phyloP scores from a whole-genome alignment of 495 filamentous ascomycete species.

The Letharia columbiana region DNA sequence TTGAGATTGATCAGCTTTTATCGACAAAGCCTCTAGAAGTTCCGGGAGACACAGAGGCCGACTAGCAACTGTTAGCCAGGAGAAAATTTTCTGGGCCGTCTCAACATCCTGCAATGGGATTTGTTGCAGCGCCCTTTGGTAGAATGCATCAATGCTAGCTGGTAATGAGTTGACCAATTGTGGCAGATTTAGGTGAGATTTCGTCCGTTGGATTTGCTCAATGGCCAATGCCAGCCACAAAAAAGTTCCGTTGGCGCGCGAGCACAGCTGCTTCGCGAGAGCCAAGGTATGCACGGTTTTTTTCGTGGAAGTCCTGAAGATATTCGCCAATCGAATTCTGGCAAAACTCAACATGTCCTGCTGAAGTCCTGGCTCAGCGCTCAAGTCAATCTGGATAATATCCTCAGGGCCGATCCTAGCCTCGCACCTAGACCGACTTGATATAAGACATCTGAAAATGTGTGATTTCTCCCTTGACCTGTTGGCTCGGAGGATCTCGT shows the following conservation, averaged over 20 bases:
- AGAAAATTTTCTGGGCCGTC: slow-evolving; percentile 2
- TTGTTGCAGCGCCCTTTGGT: neutral
- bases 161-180: neutral
- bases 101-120: neutral
- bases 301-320: neutral
- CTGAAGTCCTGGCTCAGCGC: neutral
- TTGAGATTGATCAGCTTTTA: neutral
- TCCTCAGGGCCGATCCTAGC: neutral
- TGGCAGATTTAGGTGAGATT: neutral
- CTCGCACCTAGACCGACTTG: neutral
- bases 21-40: slow-evolving; percentile 5
- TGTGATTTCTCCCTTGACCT: neutral
- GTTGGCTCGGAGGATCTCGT: neutral
- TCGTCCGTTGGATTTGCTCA: neutral
- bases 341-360: slow-evolving; percentile 5
- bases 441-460: neutral
- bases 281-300: neutral
- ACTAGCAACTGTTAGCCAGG: slow-evolving; percentile 6
- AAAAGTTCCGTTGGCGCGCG: slow-evolving; percentile 4
- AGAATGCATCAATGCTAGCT: slow-evolving; percentile 2
- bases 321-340: neutral
- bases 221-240: slow-evolving; percentile 8
- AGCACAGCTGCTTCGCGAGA: slow-evolving; percentile 6
- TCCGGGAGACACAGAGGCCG: slow-evolving; percentile 1
- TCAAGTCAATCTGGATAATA: slow-evolving; percentile 1